Conservation (phyloP, 805 yeast genomes). For the Starmera quercuum region DNA sequence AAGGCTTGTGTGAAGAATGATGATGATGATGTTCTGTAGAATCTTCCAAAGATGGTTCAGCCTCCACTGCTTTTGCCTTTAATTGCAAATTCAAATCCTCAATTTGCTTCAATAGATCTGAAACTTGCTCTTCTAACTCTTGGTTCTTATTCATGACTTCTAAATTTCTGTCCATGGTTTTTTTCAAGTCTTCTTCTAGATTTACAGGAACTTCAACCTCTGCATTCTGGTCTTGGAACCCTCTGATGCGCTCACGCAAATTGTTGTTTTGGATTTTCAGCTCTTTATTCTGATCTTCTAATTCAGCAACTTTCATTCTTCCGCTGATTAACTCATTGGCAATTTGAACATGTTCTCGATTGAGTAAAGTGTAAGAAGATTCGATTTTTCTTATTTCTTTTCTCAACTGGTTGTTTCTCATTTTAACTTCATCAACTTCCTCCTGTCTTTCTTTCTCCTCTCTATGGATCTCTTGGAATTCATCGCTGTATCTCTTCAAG, state of each 20-base stretch:
- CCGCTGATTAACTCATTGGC: conserved; percentile 84
- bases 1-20: conserved; percentile 8
- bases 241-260: conserved; percentile 27
- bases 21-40: background rate
- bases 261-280: conserved; percentile 41
- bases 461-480: conserved; percentile 75
- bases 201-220: conserved; percentile 30
- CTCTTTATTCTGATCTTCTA: conserved; percentile 67
- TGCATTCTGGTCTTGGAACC: conserved; percentile 20
- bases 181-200: conserved; percentile 44
- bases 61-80: background rate
- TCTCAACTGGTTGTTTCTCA: conserved; percentile 64
- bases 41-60: background rate
- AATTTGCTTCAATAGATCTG: conserved; percentile 33
- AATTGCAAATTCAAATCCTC: conserved; percentile 24
- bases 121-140: conserved; percentile 45
- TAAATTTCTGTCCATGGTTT: conserved; percentile 51
- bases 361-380: conserved; percentile 57
- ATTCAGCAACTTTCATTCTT: conserved; percentile 65
- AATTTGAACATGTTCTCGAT: conserved; percentile 75
- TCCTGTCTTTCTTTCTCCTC: conserved; percentile 49
- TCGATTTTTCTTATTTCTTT: conserved; percentile 70
- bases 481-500: conserved; percentile 62
- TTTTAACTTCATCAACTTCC: conserved; percentile 63
- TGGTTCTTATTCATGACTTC: conserved; percentile 62